These are phyloP conservation scores for Ophiostoma himal-ulmi DNA, from an alignment of 2,329 filamentous ascomycete species.

Conservation along the genomic window DNA sequence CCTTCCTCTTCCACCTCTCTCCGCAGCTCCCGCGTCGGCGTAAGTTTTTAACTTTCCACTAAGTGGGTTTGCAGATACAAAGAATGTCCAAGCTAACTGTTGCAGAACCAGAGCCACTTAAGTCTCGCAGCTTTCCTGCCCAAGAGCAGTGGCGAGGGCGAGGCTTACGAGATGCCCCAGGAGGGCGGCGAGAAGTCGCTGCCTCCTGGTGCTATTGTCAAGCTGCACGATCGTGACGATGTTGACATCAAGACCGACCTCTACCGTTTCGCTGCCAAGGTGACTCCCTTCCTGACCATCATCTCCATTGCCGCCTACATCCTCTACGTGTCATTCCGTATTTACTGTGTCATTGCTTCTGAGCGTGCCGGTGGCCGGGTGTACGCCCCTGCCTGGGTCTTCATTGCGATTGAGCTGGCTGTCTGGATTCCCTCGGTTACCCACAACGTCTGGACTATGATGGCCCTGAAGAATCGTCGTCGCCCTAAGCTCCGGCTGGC, in stretches of 20 bases:
- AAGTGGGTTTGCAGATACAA: too few relatives aligned
- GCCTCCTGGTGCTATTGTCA: slow-evolving; percentile 34
- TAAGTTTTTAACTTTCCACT: neutral
- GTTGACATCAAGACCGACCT: slow-evolving; percentile 39
- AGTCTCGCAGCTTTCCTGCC: slow-evolving; percentile 40
- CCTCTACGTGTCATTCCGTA: slow-evolving; percentile 47
- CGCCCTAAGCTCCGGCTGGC: slow-evolving; percentile 47
- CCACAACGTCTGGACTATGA: slow-evolving; percentile 55
- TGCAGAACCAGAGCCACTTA: slow-evolving; percentile 38
- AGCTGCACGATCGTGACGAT: slow-evolving; percentile 42
- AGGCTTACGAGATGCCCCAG: slow-evolving; percentile 25
- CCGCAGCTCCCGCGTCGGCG: slow-evolving; percentile 26
- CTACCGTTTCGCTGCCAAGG: slow-evolving; percentile 36
- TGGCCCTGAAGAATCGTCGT: slow-evolving; percentile 49
- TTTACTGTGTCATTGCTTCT: slow-evolving; percentile 47
- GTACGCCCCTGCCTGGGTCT: slow-evolving; percentile 40
- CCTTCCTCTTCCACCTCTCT: slow-evolving; percentile 23
- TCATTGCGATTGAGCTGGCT: slow-evolving; percentile 50
- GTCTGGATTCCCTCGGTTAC: slow-evolving; percentile 49
- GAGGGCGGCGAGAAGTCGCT: slow-evolving; percentile 33
- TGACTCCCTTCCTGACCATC: slow-evolving; percentile 39
- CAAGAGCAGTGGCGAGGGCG: slow-evolving; percentile 20
- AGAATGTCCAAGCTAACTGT: neutral
- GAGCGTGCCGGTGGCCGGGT: slow-evolving; percentile 38
- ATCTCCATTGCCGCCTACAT: slow-evolving; percentile 35